Conservation (phyloP, 2,329 filamentous ascomycete genomes). For the Aspergillus sp. region DNA sequence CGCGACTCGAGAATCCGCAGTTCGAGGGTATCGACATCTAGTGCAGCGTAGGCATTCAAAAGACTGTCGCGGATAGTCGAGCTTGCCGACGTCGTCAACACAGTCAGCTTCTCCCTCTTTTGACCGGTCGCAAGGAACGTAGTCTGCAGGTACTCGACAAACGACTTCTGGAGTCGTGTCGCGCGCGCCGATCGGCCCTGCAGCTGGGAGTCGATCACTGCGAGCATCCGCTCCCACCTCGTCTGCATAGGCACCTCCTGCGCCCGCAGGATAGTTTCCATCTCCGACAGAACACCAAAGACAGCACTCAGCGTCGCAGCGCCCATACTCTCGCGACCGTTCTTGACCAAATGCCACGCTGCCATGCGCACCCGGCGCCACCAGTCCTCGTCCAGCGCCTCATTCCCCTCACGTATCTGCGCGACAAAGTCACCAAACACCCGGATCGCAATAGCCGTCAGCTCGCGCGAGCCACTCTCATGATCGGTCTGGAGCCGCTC, state of each 20-base stretch:
- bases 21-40: constrained; percentile 44
- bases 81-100: constrained; percentile 63
- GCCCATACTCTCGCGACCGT: constrained; percentile 66
- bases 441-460: constrained; percentile 55
- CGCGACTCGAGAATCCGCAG: constrained; percentile 65
- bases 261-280: constrained; percentile 25
- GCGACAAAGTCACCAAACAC: constrained; percentile 49
- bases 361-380: constrained; percentile 57
- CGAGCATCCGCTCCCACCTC: constrained; percentile 22
- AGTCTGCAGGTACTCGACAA: constrained; percentile 24
- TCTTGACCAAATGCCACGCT: constrained; percentile 65
- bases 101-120: constrained; percentile 36
- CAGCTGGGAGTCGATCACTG: constrained; percentile 26
- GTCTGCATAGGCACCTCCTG: constrained; percentile 11
- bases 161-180: constrained; percentile 23
- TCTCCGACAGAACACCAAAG: constrained; percentile 22
- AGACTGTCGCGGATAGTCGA: constrained; percentile 59
- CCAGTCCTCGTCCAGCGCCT: constrained; percentile 39
- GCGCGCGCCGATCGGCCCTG: constrained; percentile 21
- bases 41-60: constrained; percentile 37
- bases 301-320: constrained; percentile 53
- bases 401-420: constrained; percentile 13
- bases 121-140: constrained; percentile 10
- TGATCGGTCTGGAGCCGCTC: constrained; percentile 55
- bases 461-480: constrained; percentile 57